Percentiles rank a stretch among this genome's conserved stretches.
Conservation (phyloP, 768 basidiomycete species). For the Hypsizygus marmoreus region DNA sequence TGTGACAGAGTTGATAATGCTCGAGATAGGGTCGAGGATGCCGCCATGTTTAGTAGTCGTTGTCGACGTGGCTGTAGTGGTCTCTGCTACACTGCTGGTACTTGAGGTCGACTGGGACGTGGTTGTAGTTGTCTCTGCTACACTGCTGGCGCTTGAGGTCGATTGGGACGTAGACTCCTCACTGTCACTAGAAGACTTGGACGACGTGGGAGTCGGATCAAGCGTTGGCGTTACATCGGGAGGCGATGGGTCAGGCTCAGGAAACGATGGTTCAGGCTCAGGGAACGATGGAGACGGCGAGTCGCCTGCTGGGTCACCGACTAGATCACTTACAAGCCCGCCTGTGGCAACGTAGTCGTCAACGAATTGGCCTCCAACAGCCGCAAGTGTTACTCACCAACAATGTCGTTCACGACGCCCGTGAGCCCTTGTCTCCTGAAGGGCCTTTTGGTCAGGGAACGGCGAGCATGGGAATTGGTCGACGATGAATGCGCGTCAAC, state of each 20-base stretch:
- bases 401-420: neutral
- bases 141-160: no score
- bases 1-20: no score
- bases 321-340: neutral
- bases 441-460: slow-evolving; percentile 26
- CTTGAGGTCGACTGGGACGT: no score
- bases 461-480: slow-evolving; percentile 33
- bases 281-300: neutral
- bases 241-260: no score
- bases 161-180: no score
- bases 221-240: no score
- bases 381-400: neutral
- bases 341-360: neutral
- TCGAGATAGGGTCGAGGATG: neutral
- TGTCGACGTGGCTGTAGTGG: neutral
- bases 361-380: neutral
- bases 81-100: no score
- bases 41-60: neutral
- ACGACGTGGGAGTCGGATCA: no score
- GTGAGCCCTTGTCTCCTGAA: slow-evolving; percentile 14
- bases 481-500: slow-evolving; percentile 43
- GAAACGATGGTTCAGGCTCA: neutral
- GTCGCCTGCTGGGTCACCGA: neutral
- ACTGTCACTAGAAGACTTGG: no score
- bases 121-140: no score